A percentile compares a stretch with the other conserved stretches of the same genome.
Evolutionary conservation across 2,329 filamentous ascomycete species (phyloP).

Genomic region (Xylaria sp.): DNA sequence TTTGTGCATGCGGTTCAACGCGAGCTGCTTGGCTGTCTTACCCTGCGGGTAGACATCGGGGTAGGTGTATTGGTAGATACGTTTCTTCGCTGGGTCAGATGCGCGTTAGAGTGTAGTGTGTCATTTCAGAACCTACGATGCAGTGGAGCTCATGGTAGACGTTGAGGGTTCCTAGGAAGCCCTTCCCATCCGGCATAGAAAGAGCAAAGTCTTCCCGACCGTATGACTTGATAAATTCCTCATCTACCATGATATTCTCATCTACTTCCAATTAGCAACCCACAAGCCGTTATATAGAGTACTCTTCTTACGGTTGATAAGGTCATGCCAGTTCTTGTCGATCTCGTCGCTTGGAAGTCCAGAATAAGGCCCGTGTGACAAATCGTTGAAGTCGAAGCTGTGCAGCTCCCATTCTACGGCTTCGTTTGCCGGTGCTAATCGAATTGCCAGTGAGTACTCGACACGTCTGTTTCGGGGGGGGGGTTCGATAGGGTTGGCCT

Average conservation of each 20-base stretch:
- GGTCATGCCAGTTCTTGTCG: slow-evolving; percentile 5
- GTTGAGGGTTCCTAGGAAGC: slow-evolving; percentile 4
- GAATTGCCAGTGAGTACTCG: background rate
- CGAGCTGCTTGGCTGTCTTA: background rate
- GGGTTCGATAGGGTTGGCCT: background rate
- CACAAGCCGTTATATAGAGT: background rate
- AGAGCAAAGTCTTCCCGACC: slow-evolving; percentile 2
- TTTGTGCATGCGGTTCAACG: slow-evolving; percentile 5
- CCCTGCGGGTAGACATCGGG: background rate
- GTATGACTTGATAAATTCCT: background rate
- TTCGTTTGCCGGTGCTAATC: slow-evolving; percentile 3
- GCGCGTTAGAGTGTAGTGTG: background rate
- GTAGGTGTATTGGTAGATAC: slow-evolving; percentile 5
- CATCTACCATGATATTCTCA: slow-evolving; percentile 3
- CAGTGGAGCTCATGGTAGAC: slow-evolving; percentile 7
- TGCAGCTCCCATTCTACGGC: slow-evolving; percentile 5
- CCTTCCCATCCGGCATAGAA: slow-evolving; percentile 1
- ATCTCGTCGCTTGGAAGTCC: slow-evolving; percentile 2
- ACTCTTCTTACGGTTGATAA: background rate
- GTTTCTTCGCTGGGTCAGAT: background rate
- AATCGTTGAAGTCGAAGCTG: slow-evolving; percentile 1
- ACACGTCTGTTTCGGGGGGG: background rate
- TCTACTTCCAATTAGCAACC: background rate
- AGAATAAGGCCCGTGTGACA: slow-evolving; percentile 1
- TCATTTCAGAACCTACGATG: background rate